Evolutionary conservation across 2,329 filamentous ascomycete species (phyloP).

Genomic region (Epichloe sibirici): DNA sequence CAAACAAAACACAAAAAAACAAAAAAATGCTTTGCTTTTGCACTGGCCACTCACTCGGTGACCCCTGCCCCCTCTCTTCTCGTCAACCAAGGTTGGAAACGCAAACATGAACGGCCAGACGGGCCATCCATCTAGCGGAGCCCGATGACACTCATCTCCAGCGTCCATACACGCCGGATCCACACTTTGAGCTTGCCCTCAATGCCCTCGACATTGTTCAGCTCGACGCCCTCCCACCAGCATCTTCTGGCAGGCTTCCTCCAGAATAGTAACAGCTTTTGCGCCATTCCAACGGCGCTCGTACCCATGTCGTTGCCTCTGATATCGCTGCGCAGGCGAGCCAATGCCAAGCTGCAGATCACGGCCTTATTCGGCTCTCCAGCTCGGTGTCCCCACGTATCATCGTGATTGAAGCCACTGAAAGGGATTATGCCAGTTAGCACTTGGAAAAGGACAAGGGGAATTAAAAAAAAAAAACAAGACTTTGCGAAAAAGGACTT

Average conservation of each 20-base stretch:
- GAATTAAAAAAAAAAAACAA: background rate
- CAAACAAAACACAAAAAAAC: background rate
- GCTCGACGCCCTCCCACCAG: conserved; percentile 98
- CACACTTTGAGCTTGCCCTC: conserved; percentile 91
- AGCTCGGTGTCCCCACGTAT: conserved; percentile 92
- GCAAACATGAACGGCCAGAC: too few species aligned
- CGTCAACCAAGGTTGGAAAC: background rate
- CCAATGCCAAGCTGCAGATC: conserved; percentile 90
- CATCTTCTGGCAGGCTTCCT: conserved; percentile 89
- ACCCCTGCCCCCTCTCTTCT: background rate
- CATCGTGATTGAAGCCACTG: conserved; percentile 93
- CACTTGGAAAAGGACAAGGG: background rate
- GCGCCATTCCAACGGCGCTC: conserved; percentile 90
- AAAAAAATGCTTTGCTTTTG: conserved; percentile 3
- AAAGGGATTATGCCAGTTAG: background rate
- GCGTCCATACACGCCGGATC: conserved; percentile 95
- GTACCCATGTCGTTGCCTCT: conserved; percentile 63
- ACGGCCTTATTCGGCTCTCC: conserved; percentile 97
- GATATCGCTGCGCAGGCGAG: conserved; percentile 84
- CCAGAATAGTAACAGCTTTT: conserved; percentile 96
- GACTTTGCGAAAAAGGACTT: background rate
- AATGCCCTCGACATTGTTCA: conserved; percentile 80
- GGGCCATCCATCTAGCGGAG: conserved; percentile 42
- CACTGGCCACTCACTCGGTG: background rate
- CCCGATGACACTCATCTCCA: conserved; percentile 95